Evolutionary conservation across 805 yeast genomes (phyloP).

Genomic region (Brettanomyces custersianus): DNA sequence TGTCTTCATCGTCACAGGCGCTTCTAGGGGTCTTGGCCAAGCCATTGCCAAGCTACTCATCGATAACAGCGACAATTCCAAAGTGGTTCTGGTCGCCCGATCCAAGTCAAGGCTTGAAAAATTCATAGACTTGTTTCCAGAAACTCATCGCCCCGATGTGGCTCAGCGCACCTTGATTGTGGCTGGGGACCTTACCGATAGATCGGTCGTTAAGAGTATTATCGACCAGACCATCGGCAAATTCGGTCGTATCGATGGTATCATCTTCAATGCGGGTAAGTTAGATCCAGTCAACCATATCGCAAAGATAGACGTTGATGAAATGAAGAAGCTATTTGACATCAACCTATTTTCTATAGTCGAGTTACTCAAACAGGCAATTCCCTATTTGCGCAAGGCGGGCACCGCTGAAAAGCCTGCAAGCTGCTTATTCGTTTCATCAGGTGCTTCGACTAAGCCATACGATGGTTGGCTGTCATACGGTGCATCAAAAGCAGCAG

Average conservation of each 20-base stretch:
- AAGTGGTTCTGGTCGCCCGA: constrained; percentile 69
- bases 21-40: constrained; percentile 77
- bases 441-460: constrained; percentile 71
- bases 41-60: constrained; percentile 53
- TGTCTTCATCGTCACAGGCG: constrained; percentile 48
- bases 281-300: constrained; percentile 65
- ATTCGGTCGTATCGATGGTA: constrained; percentile 52
- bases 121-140: constrained; percentile 26
- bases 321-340: constrained; percentile 39
- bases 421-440: constrained; percentile 68
- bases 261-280: constrained; percentile 76
- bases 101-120: constrained; percentile 34
- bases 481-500: constrained; percentile 86
- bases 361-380: constrained; percentile 40
- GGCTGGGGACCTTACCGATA: constrained; percentile 52
- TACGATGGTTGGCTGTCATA: constrained; percentile 85
- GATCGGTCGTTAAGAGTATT: constrained; percentile 26
- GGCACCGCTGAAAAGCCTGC: constrained; percentile 15
- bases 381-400: constrained; percentile 48
- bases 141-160: constrained; percentile 37
- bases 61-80: constrained; percentile 18
- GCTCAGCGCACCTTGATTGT: constrained; percentile 26
- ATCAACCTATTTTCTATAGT: constrained; percentile 74
- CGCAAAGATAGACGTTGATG: constrained; percentile 39
- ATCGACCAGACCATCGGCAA: constrained; percentile 35